Conservation (phyloP, 2,329 filamentous ascomycete species). For the Stenocarpella maydis region DNA sequence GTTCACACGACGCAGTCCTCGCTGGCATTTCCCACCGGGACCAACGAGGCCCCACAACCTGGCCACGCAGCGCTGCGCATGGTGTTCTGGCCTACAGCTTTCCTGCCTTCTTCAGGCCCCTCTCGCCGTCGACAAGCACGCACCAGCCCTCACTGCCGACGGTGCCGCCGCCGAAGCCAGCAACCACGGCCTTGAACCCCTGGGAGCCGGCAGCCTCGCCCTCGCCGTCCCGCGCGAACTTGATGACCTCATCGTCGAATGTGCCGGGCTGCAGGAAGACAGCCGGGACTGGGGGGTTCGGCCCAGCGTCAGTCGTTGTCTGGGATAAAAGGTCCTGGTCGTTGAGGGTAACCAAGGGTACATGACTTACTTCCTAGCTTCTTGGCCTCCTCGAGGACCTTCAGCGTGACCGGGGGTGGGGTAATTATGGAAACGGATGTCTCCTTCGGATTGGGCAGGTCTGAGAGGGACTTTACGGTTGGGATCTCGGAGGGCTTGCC, state of each 20-base stretch:
- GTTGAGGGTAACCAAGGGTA: not conserved
- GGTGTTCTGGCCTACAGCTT: conserved; percentile 48
- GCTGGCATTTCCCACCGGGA: not conserved
- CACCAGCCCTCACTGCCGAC: conserved; percentile 81
- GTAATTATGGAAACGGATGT: conserved; percentile 90
- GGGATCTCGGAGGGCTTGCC: conserved; percentile 59
- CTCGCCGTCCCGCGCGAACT: conserved; percentile 68
- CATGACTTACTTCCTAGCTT: conserved; percentile 58
- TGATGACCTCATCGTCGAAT: conserved; percentile 78
- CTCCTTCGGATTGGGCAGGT: conserved; percentile 70
- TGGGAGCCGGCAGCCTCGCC: conserved; percentile 42
- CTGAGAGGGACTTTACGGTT: conserved; percentile 71
- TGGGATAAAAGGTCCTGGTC: not conserved
- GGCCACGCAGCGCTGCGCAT: not conserved
- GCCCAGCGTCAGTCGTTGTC: conserved; percentile 33
- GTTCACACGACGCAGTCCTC: not conserved
- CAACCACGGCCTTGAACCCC: conserved; percentile 74
- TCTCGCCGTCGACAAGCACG: conserved; percentile 84
- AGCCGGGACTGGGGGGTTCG: conserved; percentile 58
- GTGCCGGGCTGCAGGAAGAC: conserved; percentile 94
- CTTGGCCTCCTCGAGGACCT: conserved; percentile 80
- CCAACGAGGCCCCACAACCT: not conserved
- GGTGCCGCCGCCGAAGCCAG: conserved; percentile 64
- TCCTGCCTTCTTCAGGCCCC: conserved; percentile 63
- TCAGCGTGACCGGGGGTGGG: conserved; percentile 77